phyloP scores from a whole-genome alignment of 148 eudicot genomes.

The Polygonum maritimum region DNA sequence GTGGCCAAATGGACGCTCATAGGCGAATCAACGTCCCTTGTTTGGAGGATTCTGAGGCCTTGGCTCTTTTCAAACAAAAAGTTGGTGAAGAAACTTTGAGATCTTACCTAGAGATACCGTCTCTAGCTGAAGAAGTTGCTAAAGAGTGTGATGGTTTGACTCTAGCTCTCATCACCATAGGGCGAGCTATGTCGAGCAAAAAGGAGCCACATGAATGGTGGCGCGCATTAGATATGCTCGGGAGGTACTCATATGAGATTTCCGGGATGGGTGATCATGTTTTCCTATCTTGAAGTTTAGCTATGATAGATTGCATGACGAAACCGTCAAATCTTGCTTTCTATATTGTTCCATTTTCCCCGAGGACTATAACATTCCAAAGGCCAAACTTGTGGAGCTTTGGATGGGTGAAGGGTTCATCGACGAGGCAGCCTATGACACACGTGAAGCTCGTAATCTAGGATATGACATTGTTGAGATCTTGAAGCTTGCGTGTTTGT shows the following conservation, averaged over 20 bases:
- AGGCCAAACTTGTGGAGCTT: background rate
- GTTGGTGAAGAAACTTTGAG: background rate
- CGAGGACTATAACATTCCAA: background rate
- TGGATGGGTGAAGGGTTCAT: background rate
- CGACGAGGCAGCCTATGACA: background rate
- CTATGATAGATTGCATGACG: background rate
- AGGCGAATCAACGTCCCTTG: constrained; percentile 30
- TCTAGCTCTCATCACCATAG: constrained; percentile 12
- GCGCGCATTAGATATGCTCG: constrained; percentile 24
- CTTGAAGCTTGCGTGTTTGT: background rate
- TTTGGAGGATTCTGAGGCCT: constrained; percentile 23
- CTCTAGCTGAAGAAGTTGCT: background rate
- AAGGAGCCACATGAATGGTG: constrained; percentile 33
- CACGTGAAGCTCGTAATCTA: background rate
- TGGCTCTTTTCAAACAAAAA: constrained; percentile 30
- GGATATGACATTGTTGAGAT: background rate
- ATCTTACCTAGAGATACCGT: background rate
- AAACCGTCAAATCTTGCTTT: constrained; percentile 7
- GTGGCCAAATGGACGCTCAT: constrained; percentile 40
- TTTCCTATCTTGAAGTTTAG: background rate
- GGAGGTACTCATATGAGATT: constrained; percentile 27
- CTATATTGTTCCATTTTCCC: background rate
- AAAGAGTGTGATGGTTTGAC: background rate
- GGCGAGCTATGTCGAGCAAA: constrained; percentile 41
- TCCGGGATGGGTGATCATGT: constrained; percentile 29